These are phyloP conservation scores for Cryptococcus hybrid DNA, from an alignment of 1,284 basidiomycete species.

Conservation along the genomic window DNA sequence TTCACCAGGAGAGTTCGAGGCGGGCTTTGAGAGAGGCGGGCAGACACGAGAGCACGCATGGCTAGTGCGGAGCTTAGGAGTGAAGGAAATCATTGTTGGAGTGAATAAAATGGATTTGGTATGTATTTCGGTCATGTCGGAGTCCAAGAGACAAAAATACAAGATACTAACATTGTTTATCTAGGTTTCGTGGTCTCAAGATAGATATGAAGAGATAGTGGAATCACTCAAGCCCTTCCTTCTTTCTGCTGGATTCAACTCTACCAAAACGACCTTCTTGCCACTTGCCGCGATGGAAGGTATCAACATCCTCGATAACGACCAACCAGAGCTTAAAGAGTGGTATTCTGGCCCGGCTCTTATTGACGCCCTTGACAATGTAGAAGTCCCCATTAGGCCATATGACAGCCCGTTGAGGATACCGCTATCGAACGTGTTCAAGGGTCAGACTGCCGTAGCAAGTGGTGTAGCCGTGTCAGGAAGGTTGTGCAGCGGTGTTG, in stretches of 20 bases:
- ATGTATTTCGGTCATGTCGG: slow-evolving; percentile 23
- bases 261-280: slow-evolving; percentile 74
- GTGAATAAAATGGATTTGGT: slow-evolving; percentile 95
- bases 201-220: slow-evolving; percentile 83
- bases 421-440: slow-evolving; percentile 94
- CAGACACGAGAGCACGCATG: slow-evolving; percentile 97
- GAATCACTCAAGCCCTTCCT: slow-evolving; percentile 75
- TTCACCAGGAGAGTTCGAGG: slow-evolving; percentile 87
- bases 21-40: slow-evolving; percentile 89
- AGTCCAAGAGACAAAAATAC: not conserved
- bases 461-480: slow-evolving; percentile 78
- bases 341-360: slow-evolving; percentile 91
- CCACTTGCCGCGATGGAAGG: slow-evolving; percentile 90
- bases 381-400: slow-evolving; percentile 78
- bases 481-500: slow-evolving; percentile 79
- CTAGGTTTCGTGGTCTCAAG: slow-evolving; percentile 78
- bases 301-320: slow-evolving; percentile 65
- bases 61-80: slow-evolving; percentile 90
- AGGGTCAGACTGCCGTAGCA: slow-evolving; percentile 68
- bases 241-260: slow-evolving; percentile 77
- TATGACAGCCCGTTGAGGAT: slow-evolving; percentile 76
- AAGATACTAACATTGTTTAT: not conserved
- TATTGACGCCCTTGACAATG: slow-evolving; percentile 74
- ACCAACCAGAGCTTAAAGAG: slow-evolving; percentile 52
- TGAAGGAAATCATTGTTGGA: slow-evolving; percentile 86